Conservation (phyloP, 2,329 filamentous ascomycete species). For the Xylaria arbuscula region DNA sequence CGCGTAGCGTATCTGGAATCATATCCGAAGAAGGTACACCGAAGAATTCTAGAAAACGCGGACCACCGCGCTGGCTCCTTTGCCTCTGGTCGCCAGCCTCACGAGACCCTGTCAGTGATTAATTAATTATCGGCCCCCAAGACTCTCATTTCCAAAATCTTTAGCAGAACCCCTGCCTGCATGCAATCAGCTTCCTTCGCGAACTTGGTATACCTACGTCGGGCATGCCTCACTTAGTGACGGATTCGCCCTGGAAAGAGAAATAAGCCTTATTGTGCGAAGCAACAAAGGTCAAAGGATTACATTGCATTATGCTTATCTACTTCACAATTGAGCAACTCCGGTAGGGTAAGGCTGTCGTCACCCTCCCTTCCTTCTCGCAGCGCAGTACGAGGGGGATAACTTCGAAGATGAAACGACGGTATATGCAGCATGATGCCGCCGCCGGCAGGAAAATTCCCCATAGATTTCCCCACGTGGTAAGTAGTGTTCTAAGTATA, state of each 20-base stretch:
- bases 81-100: background rate
- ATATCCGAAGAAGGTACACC: background rate
- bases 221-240: background rate
- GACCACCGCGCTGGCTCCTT: background rate
- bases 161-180: background rate
- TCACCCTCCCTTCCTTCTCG: background rate
- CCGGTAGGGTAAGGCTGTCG: background rate
- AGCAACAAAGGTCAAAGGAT: background rate
- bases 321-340: background rate
- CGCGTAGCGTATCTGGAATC: too few species aligned
- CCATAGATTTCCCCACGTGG: conserved; percentile 2
- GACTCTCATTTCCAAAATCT: background rate
- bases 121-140: background rate
- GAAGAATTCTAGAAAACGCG: conserved; percentile 2
- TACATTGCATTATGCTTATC: background rate
- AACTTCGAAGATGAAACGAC: background rate
- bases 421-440: background rate
- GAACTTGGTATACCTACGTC: background rate
- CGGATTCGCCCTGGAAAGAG: too few species aligned
- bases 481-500: background rate
- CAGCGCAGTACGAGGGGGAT: background rate
- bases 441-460: background rate
- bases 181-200: background rate
- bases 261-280: too few species aligned
- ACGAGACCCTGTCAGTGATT: background rate